These are phyloP conservation scores for Vitis rupestris DNA, from an alignment of 164 flowering plant species.

Conservation along the genomic window DNA sequence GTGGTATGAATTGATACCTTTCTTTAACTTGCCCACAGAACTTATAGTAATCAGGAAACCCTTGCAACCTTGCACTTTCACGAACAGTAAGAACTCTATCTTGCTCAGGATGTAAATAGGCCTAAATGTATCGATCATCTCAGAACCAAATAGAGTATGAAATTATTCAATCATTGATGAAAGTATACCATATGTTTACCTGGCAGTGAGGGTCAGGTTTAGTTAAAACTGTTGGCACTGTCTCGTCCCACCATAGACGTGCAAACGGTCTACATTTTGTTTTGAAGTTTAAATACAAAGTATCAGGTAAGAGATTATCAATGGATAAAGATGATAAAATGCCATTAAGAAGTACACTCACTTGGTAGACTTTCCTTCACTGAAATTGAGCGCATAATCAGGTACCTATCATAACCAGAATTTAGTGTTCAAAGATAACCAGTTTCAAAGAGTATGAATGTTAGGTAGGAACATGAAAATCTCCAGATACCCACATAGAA, in stretches of 20 bases:
- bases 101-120: constrained; percentile 59
- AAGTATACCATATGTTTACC: constrained; percentile 20
- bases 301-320: background rate
- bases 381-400: constrained; percentile 38
- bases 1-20: constrained; percentile 28
- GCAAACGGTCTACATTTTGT: constrained; percentile 47
- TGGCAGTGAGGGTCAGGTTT: constrained; percentile 35
- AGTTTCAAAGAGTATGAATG: no score
- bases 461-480: no score
- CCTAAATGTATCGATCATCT: constrained; percentile 23
- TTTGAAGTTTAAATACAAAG: background rate
- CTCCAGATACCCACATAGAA: no score
- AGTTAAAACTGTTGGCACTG: constrained; percentile 52
- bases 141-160: background rate
- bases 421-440: background rate
- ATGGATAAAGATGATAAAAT: background rate
- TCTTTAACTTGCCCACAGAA: constrained; percentile 51
- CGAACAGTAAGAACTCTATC: constrained; percentile 56
- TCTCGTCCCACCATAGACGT: constrained; percentile 79
- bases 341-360: constrained; percentile 8
- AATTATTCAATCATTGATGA: background rate
- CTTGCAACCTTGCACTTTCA: constrained; percentile 62
- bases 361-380: constrained; percentile 53
- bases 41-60: constrained; percentile 60
- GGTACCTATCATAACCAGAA: constrained; percentile 36